These are phyloP conservation scores for Talaromyces adpressus DNA, from an alignment of 495 filamentous ascomycete species.

Conservation along the genomic window DNA sequence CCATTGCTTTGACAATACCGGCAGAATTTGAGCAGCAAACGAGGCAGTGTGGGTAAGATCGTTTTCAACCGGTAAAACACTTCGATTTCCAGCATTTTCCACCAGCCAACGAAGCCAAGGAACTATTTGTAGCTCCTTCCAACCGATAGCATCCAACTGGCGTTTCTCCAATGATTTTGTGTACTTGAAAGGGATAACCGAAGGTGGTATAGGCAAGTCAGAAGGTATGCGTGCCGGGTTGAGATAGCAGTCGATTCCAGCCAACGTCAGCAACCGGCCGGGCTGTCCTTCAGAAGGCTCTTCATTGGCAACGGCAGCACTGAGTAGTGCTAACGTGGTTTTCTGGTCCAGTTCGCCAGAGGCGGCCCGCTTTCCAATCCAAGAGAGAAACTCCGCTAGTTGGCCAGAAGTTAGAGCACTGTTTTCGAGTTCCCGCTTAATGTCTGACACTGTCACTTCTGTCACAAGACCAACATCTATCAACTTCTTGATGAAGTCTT, in stretches of 20 bases:
- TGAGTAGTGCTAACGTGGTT: slow-evolving; percentile 58
- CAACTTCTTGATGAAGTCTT: slow-evolving; percentile 68
- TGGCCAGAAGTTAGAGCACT: slow-evolving; percentile 71
- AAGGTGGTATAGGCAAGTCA: slow-evolving; percentile 75
- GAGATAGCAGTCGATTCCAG: slow-evolving; percentile 65
- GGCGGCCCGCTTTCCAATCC: slow-evolving; percentile 62
- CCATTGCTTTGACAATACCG: slow-evolving; percentile 81
- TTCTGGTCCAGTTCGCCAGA: slow-evolving; percentile 58
- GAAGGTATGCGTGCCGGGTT: slow-evolving; percentile 68
- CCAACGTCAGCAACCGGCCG: slow-evolving; percentile 65
- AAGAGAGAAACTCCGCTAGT: slow-evolving; percentile 72
- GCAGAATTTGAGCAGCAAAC: slow-evolving; percentile 73
- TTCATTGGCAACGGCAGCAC: slow-evolving; percentile 73
- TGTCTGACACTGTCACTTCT: slow-evolving; percentile 79
- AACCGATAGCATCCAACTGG: slow-evolving; percentile 72
- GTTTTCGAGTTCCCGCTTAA: slow-evolving; percentile 67
- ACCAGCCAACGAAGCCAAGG: slow-evolving; percentile 79
- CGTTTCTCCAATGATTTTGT: slow-evolving; percentile 52
- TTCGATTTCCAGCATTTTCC: slow-evolving; percentile 46
- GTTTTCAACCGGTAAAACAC: slow-evolving; percentile 38
- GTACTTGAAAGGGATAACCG: slow-evolving; percentile 74
- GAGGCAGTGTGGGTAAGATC: slow-evolving; percentile 62
- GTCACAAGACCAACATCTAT: slow-evolving; percentile 73
- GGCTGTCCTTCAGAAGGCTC: slow-evolving; percentile 50
- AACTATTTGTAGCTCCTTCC: slow-evolving; percentile 72